Evolutionary conservation across 2,329 filamentous ascomycete species (phyloP).

Genomic region (Capronia americana): DNA sequence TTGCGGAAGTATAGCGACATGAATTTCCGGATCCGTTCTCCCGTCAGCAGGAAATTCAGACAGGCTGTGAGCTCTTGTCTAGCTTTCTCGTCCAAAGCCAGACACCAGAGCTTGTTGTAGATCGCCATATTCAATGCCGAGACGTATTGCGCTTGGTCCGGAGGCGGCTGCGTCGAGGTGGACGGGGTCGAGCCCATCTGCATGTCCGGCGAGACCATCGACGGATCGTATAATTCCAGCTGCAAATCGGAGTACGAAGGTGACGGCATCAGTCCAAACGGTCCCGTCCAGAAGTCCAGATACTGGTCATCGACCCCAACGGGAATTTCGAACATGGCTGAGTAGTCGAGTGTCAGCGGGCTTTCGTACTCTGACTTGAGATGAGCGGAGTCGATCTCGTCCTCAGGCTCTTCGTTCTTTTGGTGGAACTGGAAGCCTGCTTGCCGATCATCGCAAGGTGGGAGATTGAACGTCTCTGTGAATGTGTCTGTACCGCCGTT

Average conservation of each 20-base stretch:
- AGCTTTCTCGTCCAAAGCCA: conserved; percentile 47
- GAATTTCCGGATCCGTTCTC: conserved; percentile 51
- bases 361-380: conserved; percentile 7
- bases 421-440: conserved; percentile 48
- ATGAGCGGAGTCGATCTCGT: conserved; percentile 16
- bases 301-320: conserved; percentile 30
- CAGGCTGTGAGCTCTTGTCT: conserved; percentile 50
- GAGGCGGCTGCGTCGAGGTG: conserved; percentile 16
- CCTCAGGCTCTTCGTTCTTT: conserved; percentile 38
- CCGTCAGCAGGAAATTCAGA: conserved; percentile 50
- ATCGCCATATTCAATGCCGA: conserved; percentile 51
- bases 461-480: conserved; percentile 53
- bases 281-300: conserved; percentile 35
- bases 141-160: conserved; percentile 42
- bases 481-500: conserved; percentile 56
- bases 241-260: conserved; percentile 31
- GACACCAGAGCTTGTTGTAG: conserved; percentile 47
- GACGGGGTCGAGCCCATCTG: conserved; percentile 24
- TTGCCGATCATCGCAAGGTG: conserved; percentile 48
- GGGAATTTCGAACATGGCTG: conserved; percentile 30
- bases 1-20: conserved; percentile 52
- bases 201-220: conserved; percentile 16
- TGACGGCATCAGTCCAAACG: conserved; percentile 30
- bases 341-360: conserved; percentile 26
- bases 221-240: conserved; percentile 29